Base-by-base conservation (phyloP, 106 monocot genomes). In the Acorus calamus region DNA sequence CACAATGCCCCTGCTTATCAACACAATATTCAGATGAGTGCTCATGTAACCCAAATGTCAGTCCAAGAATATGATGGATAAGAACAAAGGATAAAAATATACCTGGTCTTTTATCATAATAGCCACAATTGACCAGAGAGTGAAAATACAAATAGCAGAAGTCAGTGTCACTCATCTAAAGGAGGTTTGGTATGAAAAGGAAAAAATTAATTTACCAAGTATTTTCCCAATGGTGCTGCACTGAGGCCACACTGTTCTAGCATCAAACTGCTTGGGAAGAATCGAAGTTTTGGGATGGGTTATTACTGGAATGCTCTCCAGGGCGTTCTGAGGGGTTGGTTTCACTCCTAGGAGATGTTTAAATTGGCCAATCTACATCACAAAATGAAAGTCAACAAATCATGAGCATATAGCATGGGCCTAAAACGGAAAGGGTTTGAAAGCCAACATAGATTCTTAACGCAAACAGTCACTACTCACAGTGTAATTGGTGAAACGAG, bases 1-100 rank as follows among this genome's bases (percentile, higher is more conserved):
- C 94, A 74, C 94, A 96, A 64, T 96, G 94, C 44, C 94, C 94
- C 91, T 96, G 73, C 11, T 55, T 45, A 74, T 53, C 61, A 82
- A 44, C 28, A 28, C 28, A 28, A 28, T 28, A 28, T 28, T 28
- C 28, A 28, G 28, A 28, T 28, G 0, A 28, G 28, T 28, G 28
- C 28, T 28, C 28, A 28, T 28, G 0, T 28, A 28, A 28, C 28
- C 28, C 28, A 28, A 28, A 28, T 28, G 28, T 28, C 0, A 28
- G 28, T 28, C 28, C 28, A 28, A 28, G 28, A 28, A 28, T 52
- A 43, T 9, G 46, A 46, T 2, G 3, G 10, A 64, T 11, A 63
- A 28, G 42, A 71, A 12, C n/a, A 55, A 47, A 53, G 8, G n/a
- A 57, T 46, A 70, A n/a, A 4, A 54, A 49, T 71, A 64, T 65